phyloP scores from a whole-genome alignment of 1,139 yeast species.

The Kodamaea fungicola region DNA sequence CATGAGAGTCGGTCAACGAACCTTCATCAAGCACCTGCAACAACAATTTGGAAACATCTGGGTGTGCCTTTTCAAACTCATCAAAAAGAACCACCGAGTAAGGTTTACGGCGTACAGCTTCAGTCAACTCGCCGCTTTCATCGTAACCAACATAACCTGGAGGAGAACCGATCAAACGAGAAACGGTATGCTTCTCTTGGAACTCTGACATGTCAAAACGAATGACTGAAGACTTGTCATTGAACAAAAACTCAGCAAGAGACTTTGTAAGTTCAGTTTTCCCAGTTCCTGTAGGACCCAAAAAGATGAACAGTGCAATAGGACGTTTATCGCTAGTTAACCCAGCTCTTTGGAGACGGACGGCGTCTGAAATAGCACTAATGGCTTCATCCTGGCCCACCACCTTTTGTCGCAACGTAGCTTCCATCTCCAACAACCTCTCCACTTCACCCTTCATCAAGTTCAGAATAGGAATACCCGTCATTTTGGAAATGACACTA shows the following conservation, averaged over 20 bases:
- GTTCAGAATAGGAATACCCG: conserved; percentile 93
- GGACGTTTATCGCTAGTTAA: conserved; percentile 91
- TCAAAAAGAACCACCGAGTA: conserved; percentile 90
- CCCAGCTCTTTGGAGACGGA: conserved; percentile 93
- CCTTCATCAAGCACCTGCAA: conserved; percentile 96
- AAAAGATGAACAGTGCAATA: conserved; percentile 90
- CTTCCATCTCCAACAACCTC: conserved; percentile 83
- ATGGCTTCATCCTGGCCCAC: conserved; percentile 97
- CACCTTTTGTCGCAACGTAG: conserved; percentile 68
- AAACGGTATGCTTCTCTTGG: conserved; percentile 88
- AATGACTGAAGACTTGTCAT: conserved; percentile 79
- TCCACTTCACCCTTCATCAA: conserved; percentile 94
- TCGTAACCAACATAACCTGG: conserved; percentile 98
- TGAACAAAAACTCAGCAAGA: conserved; percentile 85
- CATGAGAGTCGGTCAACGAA: conserved; percentile 88
- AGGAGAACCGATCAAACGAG: conserved; percentile 93
- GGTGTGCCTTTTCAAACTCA: conserved; percentile 96
- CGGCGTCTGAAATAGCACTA: conserved; percentile 86
- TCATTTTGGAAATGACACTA: conserved; percentile 84
- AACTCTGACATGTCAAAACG: conserved; percentile 98
- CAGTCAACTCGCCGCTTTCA: conserved; percentile 92
- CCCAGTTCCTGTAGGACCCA: conserved; percentile 98
- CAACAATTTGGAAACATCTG: conserved; percentile 83
- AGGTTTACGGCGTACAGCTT: conserved; percentile 92
- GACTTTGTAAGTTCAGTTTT: conserved; percentile 93